Conservation (phyloP, 2,329 filamentous ascomycete species). For the Colletotrichum eremochloae region DNA sequence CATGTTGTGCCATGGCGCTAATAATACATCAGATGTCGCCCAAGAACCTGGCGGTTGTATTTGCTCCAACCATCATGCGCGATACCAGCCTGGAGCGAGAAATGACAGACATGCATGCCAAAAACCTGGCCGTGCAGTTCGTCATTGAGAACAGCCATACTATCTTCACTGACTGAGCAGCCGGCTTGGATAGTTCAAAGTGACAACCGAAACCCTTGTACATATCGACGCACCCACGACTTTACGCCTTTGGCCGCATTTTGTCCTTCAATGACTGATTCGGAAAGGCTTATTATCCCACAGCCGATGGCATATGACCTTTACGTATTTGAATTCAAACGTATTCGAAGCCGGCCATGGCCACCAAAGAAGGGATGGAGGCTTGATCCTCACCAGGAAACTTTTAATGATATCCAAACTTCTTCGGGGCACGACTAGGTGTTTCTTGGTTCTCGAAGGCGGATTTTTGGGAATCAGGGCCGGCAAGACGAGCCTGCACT, state of each 20-base stretch:
- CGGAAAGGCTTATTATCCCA: slow-evolving; percentile 2
- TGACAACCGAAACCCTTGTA: slow-evolving; percentile 36
- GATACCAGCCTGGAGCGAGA: slow-evolving; percentile 90
- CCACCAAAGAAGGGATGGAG: slow-evolving; percentile 21
- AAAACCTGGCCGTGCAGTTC: slow-evolving; percentile 93
- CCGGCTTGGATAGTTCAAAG: slow-evolving; percentile 15
- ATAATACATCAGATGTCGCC: slow-evolving; percentile 81
- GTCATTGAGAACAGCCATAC: slow-evolving; percentile 89
- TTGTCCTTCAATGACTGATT: slow-evolving; percentile 20
- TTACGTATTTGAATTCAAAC: slow-evolving; percentile 28
- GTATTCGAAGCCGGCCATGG: slow-evolving; percentile 21
- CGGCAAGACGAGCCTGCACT: slow-evolving; percentile 19
- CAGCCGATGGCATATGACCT: slow-evolving; percentile 20
- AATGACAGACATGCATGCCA: slow-evolving; percentile 95
- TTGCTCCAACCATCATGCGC: slow-evolving; percentile 97
- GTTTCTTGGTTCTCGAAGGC: slow-evolving; percentile 39
- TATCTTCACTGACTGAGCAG: slow-evolving; percentile 74
- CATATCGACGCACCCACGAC: slow-evolving; percentile 39
- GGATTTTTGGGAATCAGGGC: slow-evolving; percentile 32
- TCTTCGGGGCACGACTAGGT: slow-evolving; percentile 31
- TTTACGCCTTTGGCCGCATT: slow-evolving; percentile 29
- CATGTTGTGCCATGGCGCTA: not conserved
- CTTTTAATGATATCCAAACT: slow-evolving; percentile 43
- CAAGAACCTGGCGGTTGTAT: slow-evolving; percentile 95
- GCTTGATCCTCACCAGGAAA: slow-evolving; percentile 23